Evolutionary conservation across 2,329 filamentous ascomycete genomes (phyloP).

Genomic region (Neospermospora avenae): DNA sequence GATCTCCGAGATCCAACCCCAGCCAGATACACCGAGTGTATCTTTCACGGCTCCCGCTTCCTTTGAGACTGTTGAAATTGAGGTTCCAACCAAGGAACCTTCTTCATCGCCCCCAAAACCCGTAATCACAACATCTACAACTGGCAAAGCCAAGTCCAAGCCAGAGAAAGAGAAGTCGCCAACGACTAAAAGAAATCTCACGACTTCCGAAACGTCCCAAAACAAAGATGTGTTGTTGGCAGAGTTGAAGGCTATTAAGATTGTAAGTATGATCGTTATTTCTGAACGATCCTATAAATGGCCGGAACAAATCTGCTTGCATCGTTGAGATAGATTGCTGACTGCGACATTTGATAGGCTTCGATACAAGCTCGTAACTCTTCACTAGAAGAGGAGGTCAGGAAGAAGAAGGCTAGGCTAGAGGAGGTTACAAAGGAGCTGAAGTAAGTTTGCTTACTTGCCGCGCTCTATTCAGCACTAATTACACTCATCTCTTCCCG

Average conservation of each 20-base stretch:
- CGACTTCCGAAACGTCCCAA: slow-evolving; percentile 8
- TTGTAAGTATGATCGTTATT: slow-evolving; percentile 20
- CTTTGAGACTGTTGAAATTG: not conserved
- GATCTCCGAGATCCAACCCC: not conserved
- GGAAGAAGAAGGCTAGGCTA: slow-evolving; percentile 34
- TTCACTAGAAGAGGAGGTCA: slow-evolving; percentile 39
- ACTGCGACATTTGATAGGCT: slow-evolving; percentile 18
- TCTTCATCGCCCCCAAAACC: slow-evolving; percentile 1
- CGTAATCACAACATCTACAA: not conserved
- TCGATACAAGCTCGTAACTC: slow-evolving; percentile 44
- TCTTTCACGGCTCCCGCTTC: slow-evolving; percentile 4
- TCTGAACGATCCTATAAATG: not conserved
- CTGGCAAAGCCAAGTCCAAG: not conserved
- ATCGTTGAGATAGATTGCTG: not conserved
- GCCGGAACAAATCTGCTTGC: not conserved
- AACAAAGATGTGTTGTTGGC: slow-evolving; percentile 27
- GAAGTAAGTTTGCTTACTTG: slow-evolving; percentile 24
- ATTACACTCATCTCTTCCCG: too few relatives aligned
- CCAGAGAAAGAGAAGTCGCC: not conserved
- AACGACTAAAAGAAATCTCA: not conserved
- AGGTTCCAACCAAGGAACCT: not conserved
- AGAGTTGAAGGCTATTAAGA: slow-evolving; percentile 33
- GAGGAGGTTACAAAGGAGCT: slow-evolving; percentile 36
- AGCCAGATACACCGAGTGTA: not conserved
- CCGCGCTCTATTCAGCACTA: too few relatives aligned